These are phyloP conservation scores for Exobasidium rhododendri DNA, from an alignment of 1,284 basidiomycete genomes.

Conservation along the genomic window DNA sequence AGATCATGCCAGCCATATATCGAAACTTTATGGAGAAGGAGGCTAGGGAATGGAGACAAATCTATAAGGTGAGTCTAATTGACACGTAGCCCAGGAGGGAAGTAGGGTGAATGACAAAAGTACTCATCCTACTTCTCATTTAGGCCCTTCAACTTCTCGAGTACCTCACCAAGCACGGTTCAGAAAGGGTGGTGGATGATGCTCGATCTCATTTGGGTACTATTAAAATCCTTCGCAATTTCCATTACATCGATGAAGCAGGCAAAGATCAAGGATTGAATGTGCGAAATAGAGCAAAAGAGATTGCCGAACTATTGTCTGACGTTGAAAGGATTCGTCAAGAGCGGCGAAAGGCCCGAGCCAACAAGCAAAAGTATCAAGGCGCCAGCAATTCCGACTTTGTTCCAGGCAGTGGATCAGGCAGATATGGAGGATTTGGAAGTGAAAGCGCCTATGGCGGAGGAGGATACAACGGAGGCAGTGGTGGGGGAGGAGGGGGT, in stretches of 20 bases:
- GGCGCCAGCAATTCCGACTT: conserved; percentile 78
- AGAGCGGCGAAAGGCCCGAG: conserved; percentile 88
- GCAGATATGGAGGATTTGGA: conserved; percentile 78
- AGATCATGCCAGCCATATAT: conserved; percentile 98
- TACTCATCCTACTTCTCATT: too few species aligned
- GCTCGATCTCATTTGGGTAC: conserved; percentile 90
- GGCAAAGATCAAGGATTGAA: conserved; percentile 99
- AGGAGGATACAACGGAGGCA: conserved; percentile 1
- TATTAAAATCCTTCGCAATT: conserved; percentile 94
- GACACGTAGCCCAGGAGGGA: conserved; percentile 9
- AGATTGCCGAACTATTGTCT: conserved; percentile 80
- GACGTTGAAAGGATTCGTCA: conserved; percentile 86
- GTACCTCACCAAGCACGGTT: conserved; percentile 96
- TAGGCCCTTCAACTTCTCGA: conserved; percentile 90
- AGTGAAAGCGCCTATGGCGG: conserved; percentile 63
- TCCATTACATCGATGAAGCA: conserved; percentile 98
- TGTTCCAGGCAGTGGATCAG: conserved; percentile 62
- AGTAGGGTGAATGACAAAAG: too few species aligned
- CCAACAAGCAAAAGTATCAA: conserved; percentile 86
- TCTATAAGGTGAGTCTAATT: conserved; percentile 88
- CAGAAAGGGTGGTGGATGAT: conserved; percentile 95
- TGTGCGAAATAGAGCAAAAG: conserved; percentile 88
- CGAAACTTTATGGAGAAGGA: conserved; percentile 80
- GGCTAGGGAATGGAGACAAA: conserved; percentile 95
- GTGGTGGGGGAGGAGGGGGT: conserved; percentile 5